These are phyloP conservation scores for Leucaena leucocephala DNA, from an alignment of 306 rosid genomes.

Conservation along the genomic window DNA sequence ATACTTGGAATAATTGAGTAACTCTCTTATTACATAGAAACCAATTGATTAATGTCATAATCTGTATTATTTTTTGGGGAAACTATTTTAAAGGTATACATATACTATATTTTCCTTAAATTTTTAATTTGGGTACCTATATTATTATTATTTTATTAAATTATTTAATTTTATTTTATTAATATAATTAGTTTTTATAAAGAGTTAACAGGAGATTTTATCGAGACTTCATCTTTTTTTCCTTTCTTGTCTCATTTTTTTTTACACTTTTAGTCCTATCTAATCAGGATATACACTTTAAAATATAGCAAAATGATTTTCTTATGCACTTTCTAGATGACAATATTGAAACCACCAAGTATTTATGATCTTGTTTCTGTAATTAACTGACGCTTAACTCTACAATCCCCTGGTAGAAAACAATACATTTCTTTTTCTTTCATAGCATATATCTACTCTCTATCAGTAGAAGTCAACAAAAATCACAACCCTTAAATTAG, in stretches of 20 bases:
- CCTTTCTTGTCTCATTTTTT: not conserved
- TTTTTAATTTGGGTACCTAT: too few species aligned
- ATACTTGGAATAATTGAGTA: not conserved
- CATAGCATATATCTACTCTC: not conserved
- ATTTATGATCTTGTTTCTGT: slow-evolving; percentile 32
- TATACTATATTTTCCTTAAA: too few species aligned
- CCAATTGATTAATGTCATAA: not conserved
- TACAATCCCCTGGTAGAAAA: slow-evolving; percentile 16
- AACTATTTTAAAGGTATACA: too few species aligned
- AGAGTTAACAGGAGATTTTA: too few species aligned
- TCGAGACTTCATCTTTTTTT: too few species aligned
- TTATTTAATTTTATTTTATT: too few species aligned
- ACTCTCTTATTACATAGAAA: not conserved
- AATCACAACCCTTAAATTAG: not conserved
- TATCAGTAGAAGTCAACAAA: not conserved
- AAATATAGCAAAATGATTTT: not conserved
- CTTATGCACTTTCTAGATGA: not conserved
- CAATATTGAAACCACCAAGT: slow-evolving; percentile 17
- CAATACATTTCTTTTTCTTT: slow-evolving; percentile 5
- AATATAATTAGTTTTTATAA: too few species aligned
- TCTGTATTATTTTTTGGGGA: too few species aligned
- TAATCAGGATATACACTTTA: too few species aligned
- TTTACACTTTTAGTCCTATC: not conserved
- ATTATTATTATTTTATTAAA: too few species aligned
- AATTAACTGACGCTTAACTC: slow-evolving; percentile 31